Evolutionary conservation across 1,139 yeast species (phyloP).

Genomic region (Yamadazyma triangularis): DNA sequence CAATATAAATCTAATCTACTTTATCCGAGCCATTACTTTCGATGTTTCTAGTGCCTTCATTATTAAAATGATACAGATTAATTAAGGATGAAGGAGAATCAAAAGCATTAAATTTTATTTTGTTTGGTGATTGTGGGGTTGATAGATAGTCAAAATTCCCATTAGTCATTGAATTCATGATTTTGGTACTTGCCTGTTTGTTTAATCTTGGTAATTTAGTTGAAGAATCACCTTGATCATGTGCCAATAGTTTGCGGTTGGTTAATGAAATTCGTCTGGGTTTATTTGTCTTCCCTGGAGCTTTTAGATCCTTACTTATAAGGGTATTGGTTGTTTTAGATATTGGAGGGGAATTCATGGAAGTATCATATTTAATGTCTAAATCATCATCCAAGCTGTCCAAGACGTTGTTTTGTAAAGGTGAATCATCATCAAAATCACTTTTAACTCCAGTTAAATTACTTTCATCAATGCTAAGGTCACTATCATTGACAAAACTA

Average conservation of each 20-base stretch:
- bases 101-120: conserved; percentile 3
- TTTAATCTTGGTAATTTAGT: conserved; percentile 28
- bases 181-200: conserved; percentile 20
- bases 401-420: conserved; percentile 17
- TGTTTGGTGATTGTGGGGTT: conserved; percentile 3
- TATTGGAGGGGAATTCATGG: conserved; percentile 29
- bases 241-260: conserved; percentile 12
- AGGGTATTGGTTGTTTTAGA: too few relatives aligned
- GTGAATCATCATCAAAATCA: conserved; percentile 26
- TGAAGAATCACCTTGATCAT: conserved; percentile 7
- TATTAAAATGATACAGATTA: conserved; percentile 9
- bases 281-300: conserved; percentile 2
- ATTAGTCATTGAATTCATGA: not conserved
- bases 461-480: conserved; percentile 20
- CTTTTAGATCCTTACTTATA: not conserved
- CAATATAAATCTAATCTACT: too few relatives aligned
- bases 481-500: conserved; percentile 17
- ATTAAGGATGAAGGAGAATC: conserved; percentile 15
- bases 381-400: conserved; percentile 21
- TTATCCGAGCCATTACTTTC: conserved; percentile 25
- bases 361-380: conserved; percentile 27
- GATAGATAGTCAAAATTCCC: conserved; percentile 2
- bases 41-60: conserved; percentile 15
- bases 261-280: conserved; percentile 13
- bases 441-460: conserved; percentile 13